Percentiles rank a stretch among this genome's conserved stretches.
Conservation (phyloP, 331 rosid species). For the Telfairia occidentalis region DNA sequence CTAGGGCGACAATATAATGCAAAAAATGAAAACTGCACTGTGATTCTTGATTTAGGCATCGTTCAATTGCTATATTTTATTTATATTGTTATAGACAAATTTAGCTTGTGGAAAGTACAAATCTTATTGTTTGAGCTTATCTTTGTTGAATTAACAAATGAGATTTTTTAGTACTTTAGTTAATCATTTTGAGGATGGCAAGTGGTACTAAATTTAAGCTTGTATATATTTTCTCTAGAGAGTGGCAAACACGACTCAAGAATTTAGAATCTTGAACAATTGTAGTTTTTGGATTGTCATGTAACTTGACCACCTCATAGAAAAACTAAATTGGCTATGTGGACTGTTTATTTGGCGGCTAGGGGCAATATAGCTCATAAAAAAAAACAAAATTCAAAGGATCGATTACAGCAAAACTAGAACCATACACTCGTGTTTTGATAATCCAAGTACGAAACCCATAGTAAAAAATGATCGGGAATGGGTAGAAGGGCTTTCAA, state of each 20-base stretch:
- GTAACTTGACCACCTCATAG: background rate
- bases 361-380: background rate
- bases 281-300: background rate
- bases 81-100: too few species aligned
- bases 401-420: too few species aligned
- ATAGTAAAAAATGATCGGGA: too few species aligned
- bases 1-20: background rate
- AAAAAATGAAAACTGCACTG: background rate
- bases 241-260: background rate
- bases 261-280: background rate
- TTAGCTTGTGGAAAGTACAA: too few species aligned
- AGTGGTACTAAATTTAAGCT: too few species aligned
- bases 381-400: too few species aligned
- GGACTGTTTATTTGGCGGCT: background rate
- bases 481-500: too few species aligned
- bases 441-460: too few species aligned
- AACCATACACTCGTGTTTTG: too few species aligned
- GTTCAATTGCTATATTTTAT: background rate
- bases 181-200: background rate
- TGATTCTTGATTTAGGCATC: background rate
- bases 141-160: too few species aligned
- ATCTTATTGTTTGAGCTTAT: background rate
- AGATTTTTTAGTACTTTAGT: too few species aligned
- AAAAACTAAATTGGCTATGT: background rate
- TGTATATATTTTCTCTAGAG: too few species aligned